These are phyloP conservation scores for Sungouiozyma intestinalis DNA, from an alignment of 805 yeast genomes.

Conservation along the genomic window DNA sequence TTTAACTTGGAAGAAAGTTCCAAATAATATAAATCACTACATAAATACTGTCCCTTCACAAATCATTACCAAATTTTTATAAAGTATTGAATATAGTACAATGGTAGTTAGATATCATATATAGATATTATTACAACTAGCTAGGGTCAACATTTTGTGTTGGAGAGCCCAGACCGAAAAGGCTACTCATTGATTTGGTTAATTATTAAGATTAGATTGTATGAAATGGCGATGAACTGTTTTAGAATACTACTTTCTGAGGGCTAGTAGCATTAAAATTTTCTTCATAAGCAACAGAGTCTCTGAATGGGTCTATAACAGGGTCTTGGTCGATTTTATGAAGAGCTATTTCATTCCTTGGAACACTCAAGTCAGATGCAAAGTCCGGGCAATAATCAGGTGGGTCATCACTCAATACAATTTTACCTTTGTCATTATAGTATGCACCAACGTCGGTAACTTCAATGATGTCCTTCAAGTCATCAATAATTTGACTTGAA, in stretches of 20 bases:
- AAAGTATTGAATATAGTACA: too few species aligned
- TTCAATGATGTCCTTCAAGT: slow-evolving; percentile 44
- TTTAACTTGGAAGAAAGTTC: too few species aligned
- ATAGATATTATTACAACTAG: too few species aligned
- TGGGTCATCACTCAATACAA: slow-evolving; percentile 42
- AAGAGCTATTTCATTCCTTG: slow-evolving; percentile 4
- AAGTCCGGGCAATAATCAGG: slow-evolving; percentile 25
- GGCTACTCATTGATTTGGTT: too few species aligned
- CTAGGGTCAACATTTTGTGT: too few species aligned
- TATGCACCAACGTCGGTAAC: slow-evolving; percentile 61
- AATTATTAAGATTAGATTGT: background rate
- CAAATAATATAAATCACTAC: too few species aligned
- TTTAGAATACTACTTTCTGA: background rate
- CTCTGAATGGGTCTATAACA: background rate
- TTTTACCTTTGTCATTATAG: slow-evolving; percentile 41
- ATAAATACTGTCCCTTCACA: too few species aligned
- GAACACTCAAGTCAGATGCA: background rate
- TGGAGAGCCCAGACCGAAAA: too few species aligned
- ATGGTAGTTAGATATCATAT: too few species aligned
- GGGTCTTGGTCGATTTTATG: slow-evolving; percentile 9
- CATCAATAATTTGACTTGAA: slow-evolving; percentile 48
- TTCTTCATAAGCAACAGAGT: background rate
- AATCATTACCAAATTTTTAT: too few species aligned
- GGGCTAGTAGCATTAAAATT: background rate
- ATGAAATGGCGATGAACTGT: too few species aligned